Percentiles rank a stretch among this genome's conserved stretches.
These are phyloP conservation scores for Naganishia friedmannii DNA, from an alignment of 768 basidiomycete genomes.

Conservation along the genomic window DNA sequence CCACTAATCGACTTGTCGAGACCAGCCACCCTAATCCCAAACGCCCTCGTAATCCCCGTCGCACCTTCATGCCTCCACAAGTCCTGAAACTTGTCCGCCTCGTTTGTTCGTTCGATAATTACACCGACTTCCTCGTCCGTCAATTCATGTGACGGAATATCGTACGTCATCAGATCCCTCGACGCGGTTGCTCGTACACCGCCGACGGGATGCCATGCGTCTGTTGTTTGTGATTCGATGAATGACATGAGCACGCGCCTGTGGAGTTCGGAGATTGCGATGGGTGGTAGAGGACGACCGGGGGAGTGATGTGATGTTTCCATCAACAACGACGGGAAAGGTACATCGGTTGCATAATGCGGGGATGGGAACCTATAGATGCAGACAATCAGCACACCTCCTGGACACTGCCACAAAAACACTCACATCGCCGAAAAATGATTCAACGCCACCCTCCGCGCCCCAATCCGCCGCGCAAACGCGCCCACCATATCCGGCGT, in stretches of 20 bases:
- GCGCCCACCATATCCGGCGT: constrained; percentile 46
- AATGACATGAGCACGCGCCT: constrained; percentile 45
- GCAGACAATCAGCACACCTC: not conserved
- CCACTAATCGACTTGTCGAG: constrained; percentile 23
- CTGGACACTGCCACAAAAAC: not conserved
- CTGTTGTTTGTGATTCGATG: constrained; percentile 44
- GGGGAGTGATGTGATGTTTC: constrained; percentile 39
- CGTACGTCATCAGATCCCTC: constrained; percentile 46
- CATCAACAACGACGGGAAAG: constrained; percentile 43
- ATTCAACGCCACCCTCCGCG: constrained; percentile 45
- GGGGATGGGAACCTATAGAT: constrained; percentile 46
- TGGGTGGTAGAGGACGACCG: constrained; percentile 32
- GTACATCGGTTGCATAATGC: constrained; percentile 38
- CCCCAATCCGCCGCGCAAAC: constrained; percentile 42
- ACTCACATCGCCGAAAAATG: constrained; percentile 52
- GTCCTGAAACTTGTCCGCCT: constrained; percentile 22
- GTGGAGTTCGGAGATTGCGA: constrained; percentile 43
- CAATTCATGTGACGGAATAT: constrained; percentile 44
- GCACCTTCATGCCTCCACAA: constrained; percentile 19
- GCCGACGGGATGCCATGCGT: constrained; percentile 33
- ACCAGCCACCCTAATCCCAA: constrained; percentile 13
- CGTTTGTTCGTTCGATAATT: constrained; percentile 8
- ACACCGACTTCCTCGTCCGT: constrained; percentile 32
- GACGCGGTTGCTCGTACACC: constrained; percentile 37
- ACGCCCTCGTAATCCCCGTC: constrained; percentile 15